Evolutionary conservation across 1,284 basidiomycete species (phyloP), one percentile per base, ranked within the genome.

Genomic region (Meripilus lineatus): DNA sequence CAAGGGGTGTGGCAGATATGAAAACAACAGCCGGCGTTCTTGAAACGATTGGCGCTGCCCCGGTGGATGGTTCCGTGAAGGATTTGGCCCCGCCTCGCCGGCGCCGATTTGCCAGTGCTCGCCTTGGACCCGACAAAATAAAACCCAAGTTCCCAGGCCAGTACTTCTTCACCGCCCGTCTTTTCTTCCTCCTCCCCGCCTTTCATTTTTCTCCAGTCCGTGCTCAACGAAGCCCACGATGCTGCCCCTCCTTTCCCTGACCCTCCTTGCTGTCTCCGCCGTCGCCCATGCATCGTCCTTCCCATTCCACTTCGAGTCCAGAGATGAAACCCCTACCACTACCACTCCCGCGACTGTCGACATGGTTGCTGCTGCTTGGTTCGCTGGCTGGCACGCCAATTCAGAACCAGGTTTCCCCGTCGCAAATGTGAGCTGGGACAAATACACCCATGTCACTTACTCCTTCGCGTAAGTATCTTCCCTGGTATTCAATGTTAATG

Each of bases 381-480:
- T 74, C 53, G 71, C 81, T 34, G 77, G 79, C 20, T 85, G 79
- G 77, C 77, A 79, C 56, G 54, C 68, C 3, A 47, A 58, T 15
- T n/a, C n/a, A n/a, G n/a, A n/a, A n/a, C n/a, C n/a, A n/a, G 65
- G 68, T 49, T 71, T 74, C 54, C 65, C 72, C 1, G 65, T 81
- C 34, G 58, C 67, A 25, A 58, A 70, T 35, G 70, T 85, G 42
- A 69, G 68, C 50, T 85, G 81, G 81, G 54, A 61, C 24, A 73
- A 74, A 58, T 84, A 84, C 61, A 83, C 76, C 4, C 72, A 78
- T 51, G 59, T 85, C 63, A 72, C 73, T 11, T 85, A 80, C 59
- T 74, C 81, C 32, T 81, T 82, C 59, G 83, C 74, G 74, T 80
- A 56, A 64, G 77, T 70, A 13, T 32, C 3, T 24, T 6, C 26